Base-by-base conservation (phyloP, 805 yeast species). In the Zygoascus biomembranicola region DNA sequence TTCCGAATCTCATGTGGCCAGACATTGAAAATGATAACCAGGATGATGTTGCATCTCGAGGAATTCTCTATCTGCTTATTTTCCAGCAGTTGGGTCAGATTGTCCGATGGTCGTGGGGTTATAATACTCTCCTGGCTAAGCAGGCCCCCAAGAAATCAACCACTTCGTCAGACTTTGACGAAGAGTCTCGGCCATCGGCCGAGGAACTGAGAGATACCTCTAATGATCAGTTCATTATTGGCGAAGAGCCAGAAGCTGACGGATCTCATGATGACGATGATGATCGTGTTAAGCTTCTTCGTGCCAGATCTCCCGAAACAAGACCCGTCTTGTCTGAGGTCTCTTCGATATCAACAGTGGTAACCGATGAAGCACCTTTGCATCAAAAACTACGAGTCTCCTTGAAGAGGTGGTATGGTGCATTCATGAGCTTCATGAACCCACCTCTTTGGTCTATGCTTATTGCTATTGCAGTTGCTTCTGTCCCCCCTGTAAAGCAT, bases 91-190 rank as follows among this genome's bases (percentile, higher is more conserved):
- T 81, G 59, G 86, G 86, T 44, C 87, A 82, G 68, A 73, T 81
- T 58, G 69, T 82, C 52, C 71, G 87, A 43, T 81, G 87, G 87
- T 78, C 84, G 2, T 82, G 86, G 85, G 87, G 87, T n/a, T 81
- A 77, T 67, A 79, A 82, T 62, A 79, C 77, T 9, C 69, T 81
- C 52, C 69, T 81, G 52, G 73, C 82, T 32, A 77, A 75, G 58
- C 68, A 63, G 10, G 26, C 39, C 23, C 37, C 47, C 63, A 16
- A 39, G 11, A 32, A n/a, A 32, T 11, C n/a, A 18, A 19, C 41
- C 9, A 23, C 43, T 19, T 14, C 32, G 19, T 11, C 23, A 37
- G 54, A 48, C 41, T 54, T 48, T n/a, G 46, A 43, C 6, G 51
- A 47, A 14, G 52, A 16, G n/a, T 49, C 18, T 4, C n/a, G 31